Percentiles rank a stretch among this genome's conserved stretches.
These are phyloP conservation scores for Penicillium corylophilum DNA, from an alignment of 2,329 filamentous ascomycete species.

Conservation along the genomic window DNA sequence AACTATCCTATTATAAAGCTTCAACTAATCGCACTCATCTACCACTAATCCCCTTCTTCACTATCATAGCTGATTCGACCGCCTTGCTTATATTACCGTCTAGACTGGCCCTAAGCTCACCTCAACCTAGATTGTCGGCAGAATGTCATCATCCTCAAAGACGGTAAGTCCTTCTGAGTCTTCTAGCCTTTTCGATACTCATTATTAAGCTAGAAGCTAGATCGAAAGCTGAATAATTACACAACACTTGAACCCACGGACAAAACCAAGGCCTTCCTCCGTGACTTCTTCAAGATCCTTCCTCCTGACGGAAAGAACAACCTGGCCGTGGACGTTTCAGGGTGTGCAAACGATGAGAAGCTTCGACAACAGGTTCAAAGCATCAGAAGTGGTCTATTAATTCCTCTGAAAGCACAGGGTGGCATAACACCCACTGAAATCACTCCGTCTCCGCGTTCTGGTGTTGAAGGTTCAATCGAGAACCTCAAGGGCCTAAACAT, in stretches of 20 bases:
- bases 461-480: constrained; percentile 20
- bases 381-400: constrained; percentile 16
- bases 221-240: constrained; percentile 12
- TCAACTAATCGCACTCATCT: constrained; percentile 4
- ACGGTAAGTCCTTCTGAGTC: constrained; percentile 2
- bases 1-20: not conserved
- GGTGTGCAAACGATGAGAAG: constrained; percentile 12
- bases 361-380: constrained; percentile 17
- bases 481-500: constrained; percentile 10
- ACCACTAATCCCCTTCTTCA: constrained; percentile 5
- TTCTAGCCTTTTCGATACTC: constrained; percentile 6
- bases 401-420: constrained; percentile 19
- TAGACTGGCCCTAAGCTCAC: constrained; percentile 4
- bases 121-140: constrained; percentile 2
- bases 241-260: constrained; percentile 4
- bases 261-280: constrained; percentile 12
- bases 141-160: constrained; percentile 8
- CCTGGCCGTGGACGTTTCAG: constrained; percentile 16
- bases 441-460: constrained; percentile 14
- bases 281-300: constrained; percentile 11
- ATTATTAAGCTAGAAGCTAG: constrained; percentile 9
- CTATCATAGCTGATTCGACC: not conserved
- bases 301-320: constrained; percentile 12
- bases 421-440: constrained; percentile 16
- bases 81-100: constrained; percentile 6